Base-by-base conservation (phyloP, 345 rosid species). In the Nasturtium officinale region DNA sequence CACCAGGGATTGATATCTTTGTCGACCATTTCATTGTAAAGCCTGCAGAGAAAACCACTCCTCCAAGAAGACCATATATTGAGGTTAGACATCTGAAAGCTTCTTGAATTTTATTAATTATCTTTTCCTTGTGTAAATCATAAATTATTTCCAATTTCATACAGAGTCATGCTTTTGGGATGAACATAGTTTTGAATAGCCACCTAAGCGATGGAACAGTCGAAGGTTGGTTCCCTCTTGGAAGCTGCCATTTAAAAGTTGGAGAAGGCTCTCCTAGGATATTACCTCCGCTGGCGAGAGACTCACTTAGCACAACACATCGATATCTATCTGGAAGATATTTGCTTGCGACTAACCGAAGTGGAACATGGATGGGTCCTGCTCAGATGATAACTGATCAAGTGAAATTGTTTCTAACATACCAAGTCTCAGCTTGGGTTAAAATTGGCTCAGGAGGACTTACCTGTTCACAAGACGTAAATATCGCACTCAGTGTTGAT, bases 321-420 rank as follows among this genome's bases (percentile, higher is more conserved):
- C 87, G 45, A 51, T 88, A 94, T 68, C 81, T 91, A 35, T 86
- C 96, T 11, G 98, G 97, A 51, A 87, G 80, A 61, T 86, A 77
- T 80, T 86, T 95, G 68, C 80, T 83, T 18, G 93, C 83, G 3
- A 67, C 76, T 61, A 87, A 85, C 68, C 88, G 99, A 45, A 85
- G 90, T 9, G 89, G 78, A 76, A 91, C 78, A 73, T 91, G 97
- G 99, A 95, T 91, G 97, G 99, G 99, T 42, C 99, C 99, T 61
- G 93, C 93, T 50, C 99, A 95, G 83, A 83, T 77, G 65, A 95
- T 95, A 78, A 87, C 94, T 12, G 94, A 88, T 38, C 86, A 79
- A 81, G 73, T 95, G 73, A 81, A 84, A 71, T 89, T 90, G 50
- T 90, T 88, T 74, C 17, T 88, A 78, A 90, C 96, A 38, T 91